Conservation (phyloP, 2,329 filamentous ascomycete genomes). For the Beauveria sp. region DNA sequence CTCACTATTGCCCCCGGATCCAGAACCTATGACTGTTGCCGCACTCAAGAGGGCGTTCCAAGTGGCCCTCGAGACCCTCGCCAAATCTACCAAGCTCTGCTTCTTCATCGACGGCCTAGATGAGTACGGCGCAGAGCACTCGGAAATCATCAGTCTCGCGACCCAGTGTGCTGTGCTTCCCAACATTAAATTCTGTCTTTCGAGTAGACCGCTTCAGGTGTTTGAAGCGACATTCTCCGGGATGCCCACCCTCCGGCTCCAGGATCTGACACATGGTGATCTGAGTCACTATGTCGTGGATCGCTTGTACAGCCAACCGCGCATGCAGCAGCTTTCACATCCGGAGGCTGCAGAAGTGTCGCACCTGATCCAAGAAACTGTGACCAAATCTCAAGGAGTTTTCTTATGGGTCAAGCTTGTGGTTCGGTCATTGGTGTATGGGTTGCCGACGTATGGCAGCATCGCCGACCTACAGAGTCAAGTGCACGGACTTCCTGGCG, state of each 20-base stretch:
- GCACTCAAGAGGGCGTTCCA: not conserved
- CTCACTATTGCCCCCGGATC: not conserved
- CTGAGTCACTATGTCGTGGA: not conserved
- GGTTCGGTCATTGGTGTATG: slow-evolving; percentile 11
- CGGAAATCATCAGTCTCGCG: slow-evolving; percentile 2
- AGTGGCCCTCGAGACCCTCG: not conserved
- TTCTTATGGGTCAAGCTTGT: slow-evolving; percentile 19
- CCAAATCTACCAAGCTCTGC: slow-evolving; percentile 1
- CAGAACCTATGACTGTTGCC: not conserved
- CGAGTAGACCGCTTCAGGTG: slow-evolving; percentile 18
- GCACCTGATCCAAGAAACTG: not conserved
- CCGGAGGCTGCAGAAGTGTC: not conserved
- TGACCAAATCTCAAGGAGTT: slow-evolving; percentile 14
- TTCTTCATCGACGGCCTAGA: slow-evolving; percentile 17
- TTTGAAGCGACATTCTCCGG: slow-evolving; percentile 14
- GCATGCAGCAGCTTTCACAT: not conserved
- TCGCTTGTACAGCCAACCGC: not conserved
- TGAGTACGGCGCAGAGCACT: slow-evolving; percentile 12
- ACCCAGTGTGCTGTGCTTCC: not conserved
- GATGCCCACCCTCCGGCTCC: not conserved
- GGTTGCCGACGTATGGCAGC: not conserved
- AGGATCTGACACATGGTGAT: slow-evolving; percentile 1
- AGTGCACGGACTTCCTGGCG: slow-evolving; percentile 2
- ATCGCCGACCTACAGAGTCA: not conserved
- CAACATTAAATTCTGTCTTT: slow-evolving; percentile 20